Evolutionary conservation across 768 basidiomycete species (phyloP), one percentile per base, ranked within the genome.

Genomic region (Piloderma croceum): DNA sequence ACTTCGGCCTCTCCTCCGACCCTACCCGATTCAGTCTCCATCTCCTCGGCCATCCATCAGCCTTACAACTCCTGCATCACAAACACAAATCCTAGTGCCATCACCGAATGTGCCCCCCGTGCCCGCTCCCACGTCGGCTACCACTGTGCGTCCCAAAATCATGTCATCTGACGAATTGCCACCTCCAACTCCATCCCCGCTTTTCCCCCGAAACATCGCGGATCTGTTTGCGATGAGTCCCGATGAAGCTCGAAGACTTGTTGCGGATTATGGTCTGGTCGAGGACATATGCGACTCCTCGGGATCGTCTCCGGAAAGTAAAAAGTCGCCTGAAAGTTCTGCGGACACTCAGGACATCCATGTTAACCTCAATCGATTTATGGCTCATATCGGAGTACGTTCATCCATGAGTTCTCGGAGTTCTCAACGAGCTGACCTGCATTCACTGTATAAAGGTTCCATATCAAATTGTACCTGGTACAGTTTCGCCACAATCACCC

Each of bases 1-100:
- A 9, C 59, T 77, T 21, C 64, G 70, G 17, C 73, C 74, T 13
- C 68, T 78, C 3, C 58, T 78, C 12, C 69, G 74, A 1, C 75
- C 76, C 1, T 57, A 72, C 15, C 69, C 69, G 2, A 70, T 68
- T 13, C 71, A 73, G 48, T 73, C 71, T 5, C 34, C 34, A 9
- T 13, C 10, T 9, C 73, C 71, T 7, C 34, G 3, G 25, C 46
- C 58, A 25, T 56, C 56, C 34, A 50, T 60, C 7, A 9, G 9
- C 27, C 27, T 29, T 9, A 29, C 27, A 9, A 29, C 15, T 15
- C 9, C 9, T 9, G 27, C 15, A 9, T 29, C 27, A 9, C 35
- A 24, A 31, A 38, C 27, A 46, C 60, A 62, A 7, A 46, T 52
- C n/a, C 47, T 33, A 34, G 46, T 42, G 41, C 56, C 44, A 42